phyloP scores from a whole-genome alignment of 1,284 basidiomycete species.

The Lignosus rhinocerotis region DNA sequence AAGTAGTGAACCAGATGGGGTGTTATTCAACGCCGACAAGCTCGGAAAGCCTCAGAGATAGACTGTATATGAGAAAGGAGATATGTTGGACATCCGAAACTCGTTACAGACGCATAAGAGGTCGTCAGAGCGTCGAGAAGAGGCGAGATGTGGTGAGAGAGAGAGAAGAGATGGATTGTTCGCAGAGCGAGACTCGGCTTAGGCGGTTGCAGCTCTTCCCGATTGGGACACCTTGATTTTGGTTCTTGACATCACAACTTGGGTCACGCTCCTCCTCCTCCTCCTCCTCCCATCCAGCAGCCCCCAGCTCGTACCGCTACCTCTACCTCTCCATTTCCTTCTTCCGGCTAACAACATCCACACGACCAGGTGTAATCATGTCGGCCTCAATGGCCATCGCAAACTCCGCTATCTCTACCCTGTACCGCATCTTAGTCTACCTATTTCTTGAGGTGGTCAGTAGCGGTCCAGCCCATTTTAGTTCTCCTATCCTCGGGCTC shows the following conservation, averaged over 20 bases:
- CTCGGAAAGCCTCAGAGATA: background rate
- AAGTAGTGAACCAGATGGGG: constrained; percentile 2
- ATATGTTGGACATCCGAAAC: constrained; percentile 4
- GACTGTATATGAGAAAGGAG: background rate
- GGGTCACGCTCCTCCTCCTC: background rate
- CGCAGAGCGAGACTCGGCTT: background rate
- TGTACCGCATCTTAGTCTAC: constrained; percentile 26
- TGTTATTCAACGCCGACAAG: constrained; percentile 3
- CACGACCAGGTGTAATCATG: constrained; percentile 5
- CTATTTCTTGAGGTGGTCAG: constrained; percentile 30
- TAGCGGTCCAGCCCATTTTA: background rate
- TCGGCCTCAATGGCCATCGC: constrained; percentile 23
- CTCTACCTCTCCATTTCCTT: background rate
- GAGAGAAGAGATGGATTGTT: constrained; percentile 1
- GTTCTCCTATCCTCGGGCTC: background rate
- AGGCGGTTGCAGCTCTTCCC: constrained; percentile 2
- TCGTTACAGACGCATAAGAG: constrained; percentile 17
- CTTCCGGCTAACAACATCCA: constrained; percentile 9
- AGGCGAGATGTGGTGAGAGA: background rate
- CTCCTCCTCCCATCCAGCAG: background rate
- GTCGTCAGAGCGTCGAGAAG: constrained; percentile 7
- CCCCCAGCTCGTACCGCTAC: background rate
- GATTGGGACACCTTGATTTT: background rate
- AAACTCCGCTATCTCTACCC: constrained; percentile 25
- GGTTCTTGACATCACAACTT: constrained; percentile 9